Evolutionary conservation across 2,329 filamentous ascomycete species (phyloP), one percentile per base, ranked within the genome.

Genomic region (Emmonsiellopsis sp.): DNA sequence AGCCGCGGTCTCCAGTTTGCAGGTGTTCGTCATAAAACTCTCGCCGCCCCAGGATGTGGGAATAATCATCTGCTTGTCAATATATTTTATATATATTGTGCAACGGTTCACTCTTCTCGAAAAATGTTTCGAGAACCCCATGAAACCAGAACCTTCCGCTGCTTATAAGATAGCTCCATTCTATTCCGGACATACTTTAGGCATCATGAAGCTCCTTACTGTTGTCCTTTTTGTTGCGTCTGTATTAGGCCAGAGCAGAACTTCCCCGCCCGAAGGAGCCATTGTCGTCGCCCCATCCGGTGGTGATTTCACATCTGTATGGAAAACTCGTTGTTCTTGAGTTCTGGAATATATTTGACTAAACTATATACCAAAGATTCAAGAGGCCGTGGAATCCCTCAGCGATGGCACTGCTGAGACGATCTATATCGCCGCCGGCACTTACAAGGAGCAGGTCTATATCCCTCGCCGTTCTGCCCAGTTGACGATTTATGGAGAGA

Each of bases 361-460:
- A 50, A 43, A 47, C n/a, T n/a, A 48, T 10, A 31, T 30, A 15
- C 11, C n/a, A 26, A 41, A 70, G 68, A 69, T 85, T 42, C 79
- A 82, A 62, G 66, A 74, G 20, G 82, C 82, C 9, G 75, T 85
- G 53, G 63, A 80, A 61, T 75, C 80, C 3, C 74, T 84, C 8
- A 40, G 11, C 37, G 78, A 76, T 7, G 76, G 74, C 0, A 69
- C 71, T 1, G 73, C 74, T 5, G 78, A 81, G 54, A 79, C 76
- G 63, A 81, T 85, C 66, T 85, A 84, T 69, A 77, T 85, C 66
- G 63, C 77, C 59, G 66, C 75, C 16, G 80, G 81, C 13, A 81
- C 78, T 30, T 83, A 84, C 72, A 70, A 66, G 2, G 80, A 83
- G 63, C 80, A 83, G 61, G 78, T 83, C 43, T 75, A 73, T 58